Evolutionary conservation across 352 stramenopile genomes (phyloP).

Genomic region (Pythium angustatum): DNA sequence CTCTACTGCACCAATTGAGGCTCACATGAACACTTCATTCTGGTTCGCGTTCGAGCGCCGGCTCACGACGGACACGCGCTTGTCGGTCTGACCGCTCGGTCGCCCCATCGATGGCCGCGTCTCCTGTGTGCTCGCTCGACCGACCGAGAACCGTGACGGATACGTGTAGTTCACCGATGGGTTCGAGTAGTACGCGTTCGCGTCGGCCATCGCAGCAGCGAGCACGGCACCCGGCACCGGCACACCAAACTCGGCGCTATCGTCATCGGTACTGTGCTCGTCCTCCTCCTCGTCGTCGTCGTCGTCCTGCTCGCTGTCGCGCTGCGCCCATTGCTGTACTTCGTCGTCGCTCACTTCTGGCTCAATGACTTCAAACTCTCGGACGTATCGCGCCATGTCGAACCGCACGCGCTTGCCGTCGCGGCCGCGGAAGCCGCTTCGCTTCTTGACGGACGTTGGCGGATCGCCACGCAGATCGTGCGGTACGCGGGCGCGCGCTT

Average conservation of each 20-base stretch:
- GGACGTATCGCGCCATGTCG: constrained; percentile 30
- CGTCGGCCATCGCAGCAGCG: constrained; percentile 23
- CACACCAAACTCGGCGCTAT: constrained; percentile 22
- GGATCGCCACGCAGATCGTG: constrained; percentile 30
- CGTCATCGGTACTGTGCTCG: constrained; percentile 9
- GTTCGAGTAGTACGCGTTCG: constrained; percentile 24
- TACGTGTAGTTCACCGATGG: not conserved
- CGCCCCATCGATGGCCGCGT: constrained; percentile 1
- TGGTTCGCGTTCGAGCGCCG: constrained; percentile 27
- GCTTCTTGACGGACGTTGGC: constrained; percentile 15
- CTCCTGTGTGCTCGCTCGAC: constrained; percentile 1
- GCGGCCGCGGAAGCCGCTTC: constrained; percentile 21
- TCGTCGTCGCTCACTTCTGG: constrained; percentile 31
- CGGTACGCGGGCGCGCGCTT: constrained; percentile 34
- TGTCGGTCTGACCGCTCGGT: constrained; percentile 17
- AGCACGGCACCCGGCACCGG: constrained; percentile 24
- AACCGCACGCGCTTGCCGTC: constrained; percentile 31
- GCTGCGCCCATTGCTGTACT: constrained; percentile 28
- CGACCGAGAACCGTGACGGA: constrained; percentile 12
- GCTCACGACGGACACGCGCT: constrained; percentile 23
- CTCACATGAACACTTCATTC: constrained; percentile 28
- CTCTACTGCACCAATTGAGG: not conserved
- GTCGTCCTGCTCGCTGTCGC: constrained; percentile 28
- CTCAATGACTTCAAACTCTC: constrained; percentile 38
- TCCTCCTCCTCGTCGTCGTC: constrained; percentile 27